A percentile compares a stretch with the other conserved stretches of the same genome.
Conservation (phyloP, 208 protist genomes). For the Tritrichomonas foetus region DNA sequence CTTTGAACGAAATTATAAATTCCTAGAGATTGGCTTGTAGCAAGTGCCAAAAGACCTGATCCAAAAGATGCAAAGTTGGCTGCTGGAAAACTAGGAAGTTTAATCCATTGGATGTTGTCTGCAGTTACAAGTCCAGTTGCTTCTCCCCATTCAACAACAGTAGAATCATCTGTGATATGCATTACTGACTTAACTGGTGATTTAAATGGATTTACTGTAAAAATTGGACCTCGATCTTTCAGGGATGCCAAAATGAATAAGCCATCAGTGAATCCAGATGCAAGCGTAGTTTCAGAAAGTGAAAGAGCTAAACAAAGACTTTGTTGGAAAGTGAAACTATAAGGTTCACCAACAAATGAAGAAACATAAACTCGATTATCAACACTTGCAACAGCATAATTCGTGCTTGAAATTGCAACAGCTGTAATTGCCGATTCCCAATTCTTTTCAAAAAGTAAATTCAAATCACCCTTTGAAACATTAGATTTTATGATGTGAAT, state of each 20-base stretch:
- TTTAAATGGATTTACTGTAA: background rate
- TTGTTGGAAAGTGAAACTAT: background rate
- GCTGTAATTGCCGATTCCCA: background rate
- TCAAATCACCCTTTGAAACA: background rate
- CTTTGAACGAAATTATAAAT: background rate
- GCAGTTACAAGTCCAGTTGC: background rate
- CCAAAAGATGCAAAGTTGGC: background rate
- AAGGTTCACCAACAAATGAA: background rate
- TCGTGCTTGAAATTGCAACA: background rate
- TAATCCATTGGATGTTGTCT: background rate
- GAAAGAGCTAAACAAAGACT: background rate
- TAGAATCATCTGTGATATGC: background rate
- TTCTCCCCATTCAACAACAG: background rate
- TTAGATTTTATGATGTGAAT: background rate
- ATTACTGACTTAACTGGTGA: background rate
- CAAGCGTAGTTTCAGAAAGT: background rate
- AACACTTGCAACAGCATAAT: background rate
- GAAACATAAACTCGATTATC: background rate
- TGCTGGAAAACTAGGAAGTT: background rate
- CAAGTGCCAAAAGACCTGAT: background rate
- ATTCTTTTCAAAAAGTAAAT: background rate
- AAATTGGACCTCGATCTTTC: background rate
- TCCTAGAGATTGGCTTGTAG: background rate
- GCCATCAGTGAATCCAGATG: background rate
- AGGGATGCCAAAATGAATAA: background rate